phyloP scores from a whole-genome alignment of 345 rosid genomes.

The Trapa bicornis region DNA sequence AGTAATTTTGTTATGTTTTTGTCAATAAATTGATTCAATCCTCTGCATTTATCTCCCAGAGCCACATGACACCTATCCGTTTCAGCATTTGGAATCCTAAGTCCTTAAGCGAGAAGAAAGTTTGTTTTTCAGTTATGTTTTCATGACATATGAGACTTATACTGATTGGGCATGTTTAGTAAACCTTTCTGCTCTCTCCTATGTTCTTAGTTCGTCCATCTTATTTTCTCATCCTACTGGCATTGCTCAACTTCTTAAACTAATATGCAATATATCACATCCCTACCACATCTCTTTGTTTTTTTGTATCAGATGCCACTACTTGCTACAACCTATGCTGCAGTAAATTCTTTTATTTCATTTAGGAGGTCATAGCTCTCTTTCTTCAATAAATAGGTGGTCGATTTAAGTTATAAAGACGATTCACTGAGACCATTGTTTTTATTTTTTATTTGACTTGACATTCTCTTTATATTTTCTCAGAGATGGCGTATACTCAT shows the following conservation, averaged over 20 bases:
- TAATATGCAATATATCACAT: neutral
- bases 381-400: constrained; percentile 78
- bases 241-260: neutral
- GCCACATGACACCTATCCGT: neutral
- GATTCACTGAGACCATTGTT: neutral
- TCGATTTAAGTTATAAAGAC: neutral
- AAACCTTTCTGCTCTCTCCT: neutral
- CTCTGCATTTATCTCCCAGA: neutral
- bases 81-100: neutral
- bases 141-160: neutral
- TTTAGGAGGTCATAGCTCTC: constrained; percentile 60
- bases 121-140: neutral
- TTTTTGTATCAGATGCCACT: constrained; percentile 66
- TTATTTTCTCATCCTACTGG: neutral
- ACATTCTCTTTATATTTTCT: constrained; percentile 16
- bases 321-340: constrained; percentile 94
- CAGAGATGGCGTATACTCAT: constrained; percentile 50
- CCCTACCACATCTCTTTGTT: neutral
- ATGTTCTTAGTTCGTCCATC: neutral
- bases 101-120: neutral
- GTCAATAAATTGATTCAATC: neutral
- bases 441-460: constrained; percentile 12
- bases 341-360: constrained; percentile 78
- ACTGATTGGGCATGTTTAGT: neutral
- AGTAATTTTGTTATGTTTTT: constrained; percentile 15